phyloP scores from a whole-genome alignment of 257 asterid genomes.

The Jasminum sambac region DNA sequence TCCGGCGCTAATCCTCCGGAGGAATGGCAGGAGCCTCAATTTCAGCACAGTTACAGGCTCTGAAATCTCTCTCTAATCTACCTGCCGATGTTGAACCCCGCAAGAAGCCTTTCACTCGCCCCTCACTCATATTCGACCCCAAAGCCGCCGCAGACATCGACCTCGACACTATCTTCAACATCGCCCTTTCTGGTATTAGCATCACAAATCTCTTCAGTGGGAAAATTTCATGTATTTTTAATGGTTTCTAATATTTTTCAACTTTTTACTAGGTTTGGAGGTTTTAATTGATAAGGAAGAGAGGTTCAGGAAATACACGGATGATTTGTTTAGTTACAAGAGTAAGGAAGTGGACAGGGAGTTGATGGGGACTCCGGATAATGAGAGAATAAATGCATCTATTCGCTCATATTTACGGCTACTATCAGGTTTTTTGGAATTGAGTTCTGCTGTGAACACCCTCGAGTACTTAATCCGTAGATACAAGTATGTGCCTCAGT shows the following conservation, averaged over 20 bases:
- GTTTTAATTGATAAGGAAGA: conserved; percentile 52
- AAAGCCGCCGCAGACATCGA: conserved; percentile 82
- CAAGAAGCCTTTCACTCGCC: conserved; percentile 65
- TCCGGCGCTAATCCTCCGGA: not conserved
- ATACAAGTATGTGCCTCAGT: conserved; percentile 78
- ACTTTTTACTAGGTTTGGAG: conserved; percentile 61
- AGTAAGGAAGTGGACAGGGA: conserved; percentile 82
- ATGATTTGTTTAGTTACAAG: conserved; percentile 70
- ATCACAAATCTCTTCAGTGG: not conserved
- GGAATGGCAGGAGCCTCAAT: conserved; percentile 60
- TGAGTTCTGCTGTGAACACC: conserved; percentile 62
- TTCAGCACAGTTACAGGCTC: conserved; percentile 65
- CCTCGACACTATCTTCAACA: conserved; percentile 51
- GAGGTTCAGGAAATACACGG: conserved; percentile 59
- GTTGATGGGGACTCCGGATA: conserved; percentile 58
- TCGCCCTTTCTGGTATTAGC: conserved; percentile 58
- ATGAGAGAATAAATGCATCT: conserved; percentile 57
- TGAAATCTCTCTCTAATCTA: conserved; percentile 49
- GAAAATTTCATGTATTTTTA: not conserved
- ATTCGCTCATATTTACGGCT: conserved; percentile 64
- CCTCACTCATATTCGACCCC: conserved; percentile 70
- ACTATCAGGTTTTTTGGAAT: conserved; percentile 64
- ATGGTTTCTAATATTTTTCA: not conserved
- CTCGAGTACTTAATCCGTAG: conserved; percentile 85
- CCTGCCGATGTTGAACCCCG: conserved; percentile 61